Conservation (phyloP, 148 eudicot genomes). For the Gaultheria prostrata region DNA sequence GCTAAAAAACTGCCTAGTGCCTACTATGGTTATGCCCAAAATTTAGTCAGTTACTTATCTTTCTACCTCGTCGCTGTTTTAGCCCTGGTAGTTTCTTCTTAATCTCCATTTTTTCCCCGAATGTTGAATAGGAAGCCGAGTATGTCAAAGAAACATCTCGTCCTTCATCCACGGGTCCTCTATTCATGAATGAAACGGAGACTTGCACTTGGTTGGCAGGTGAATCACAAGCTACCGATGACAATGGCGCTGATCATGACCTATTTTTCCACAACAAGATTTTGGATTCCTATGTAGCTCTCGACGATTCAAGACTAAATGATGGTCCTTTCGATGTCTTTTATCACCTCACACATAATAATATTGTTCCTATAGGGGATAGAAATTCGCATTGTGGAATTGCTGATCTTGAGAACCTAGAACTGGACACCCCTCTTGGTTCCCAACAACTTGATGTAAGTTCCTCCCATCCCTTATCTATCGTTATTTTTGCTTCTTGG, state of each 20-base stretch:
- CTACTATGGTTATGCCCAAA: too few relatives aligned
- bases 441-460: slow-evolving; percentile 52
- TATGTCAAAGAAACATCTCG: slow-evolving; percentile 10
- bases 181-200: slow-evolving; percentile 23
- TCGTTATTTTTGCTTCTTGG: neutral
- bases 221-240: slow-evolving; percentile 48
- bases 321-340: slow-evolving; percentile 15
- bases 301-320: slow-evolving; percentile 23
- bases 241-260: slow-evolving; percentile 26
- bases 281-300: slow-evolving; percentile 30
- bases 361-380: slow-evolving; percentile 20
- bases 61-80: too few relatives aligned
- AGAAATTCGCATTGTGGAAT: slow-evolving; percentile 24
- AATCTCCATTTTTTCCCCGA: neutral
- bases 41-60: neutral
- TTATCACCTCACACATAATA: slow-evolving; percentile 21
- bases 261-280: slow-evolving; percentile 52
- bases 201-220: slow-evolving; percentile 38
- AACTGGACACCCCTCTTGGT: slow-evolving; percentile 52
- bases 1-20: too few relatives aligned
- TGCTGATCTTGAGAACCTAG: slow-evolving; percentile 49
- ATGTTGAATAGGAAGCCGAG: slow-evolving; percentile 40
- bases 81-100: neutral
- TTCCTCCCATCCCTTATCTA: neutral
- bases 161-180: slow-evolving; percentile 28